Evolutionary conservation across 192 early-diverging fungal genomes (phyloP).

Genomic region (Helicostylum pulchrum): DNA sequence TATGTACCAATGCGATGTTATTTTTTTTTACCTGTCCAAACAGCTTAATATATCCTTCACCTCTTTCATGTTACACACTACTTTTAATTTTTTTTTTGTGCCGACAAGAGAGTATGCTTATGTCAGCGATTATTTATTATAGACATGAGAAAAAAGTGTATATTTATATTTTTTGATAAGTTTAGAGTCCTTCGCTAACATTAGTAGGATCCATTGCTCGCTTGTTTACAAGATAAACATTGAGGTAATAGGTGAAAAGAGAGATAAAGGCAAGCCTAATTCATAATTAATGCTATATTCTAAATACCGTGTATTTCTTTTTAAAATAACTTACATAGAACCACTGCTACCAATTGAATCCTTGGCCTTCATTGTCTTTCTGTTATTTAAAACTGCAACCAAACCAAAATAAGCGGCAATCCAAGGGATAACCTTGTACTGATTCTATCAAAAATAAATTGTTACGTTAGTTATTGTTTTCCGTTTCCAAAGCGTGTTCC

Average conservation of each 20-base stretch:
- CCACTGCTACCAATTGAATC: constrained; percentile 26
- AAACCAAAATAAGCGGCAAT: constrained; percentile 35
- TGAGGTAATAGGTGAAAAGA: constrained; percentile 26
- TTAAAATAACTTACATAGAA: constrained; percentile 25
- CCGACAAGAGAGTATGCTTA: too few species aligned
- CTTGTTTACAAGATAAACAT: constrained; percentile 13
- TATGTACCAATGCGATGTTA: too few species aligned
- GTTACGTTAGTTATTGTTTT: background rate
- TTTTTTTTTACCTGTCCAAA: too few species aligned
- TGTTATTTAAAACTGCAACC: constrained; percentile 25
- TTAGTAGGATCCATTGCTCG: too few species aligned
- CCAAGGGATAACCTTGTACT: constrained; percentile 34
- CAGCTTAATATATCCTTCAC: too few species aligned
- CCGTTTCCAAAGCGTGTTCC: too few species aligned
- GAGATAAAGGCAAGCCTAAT: constrained; percentile 26
- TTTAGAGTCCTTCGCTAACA: too few species aligned
- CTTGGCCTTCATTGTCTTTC: constrained; percentile 23
- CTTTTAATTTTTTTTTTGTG: too few species aligned
- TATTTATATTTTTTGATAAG: too few species aligned
- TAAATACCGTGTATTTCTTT: background rate
- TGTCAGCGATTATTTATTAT: too few species aligned
- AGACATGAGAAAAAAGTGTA: too few species aligned
- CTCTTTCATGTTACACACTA: too few species aligned
- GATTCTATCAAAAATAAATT: constrained; percentile 20
- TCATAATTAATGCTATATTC: background rate